These are phyloP conservation scores for Myriosclerotinia scirpicola DNA, from an alignment of 2,329 filamentous ascomycete genomes.

Conservation along the genomic window DNA sequence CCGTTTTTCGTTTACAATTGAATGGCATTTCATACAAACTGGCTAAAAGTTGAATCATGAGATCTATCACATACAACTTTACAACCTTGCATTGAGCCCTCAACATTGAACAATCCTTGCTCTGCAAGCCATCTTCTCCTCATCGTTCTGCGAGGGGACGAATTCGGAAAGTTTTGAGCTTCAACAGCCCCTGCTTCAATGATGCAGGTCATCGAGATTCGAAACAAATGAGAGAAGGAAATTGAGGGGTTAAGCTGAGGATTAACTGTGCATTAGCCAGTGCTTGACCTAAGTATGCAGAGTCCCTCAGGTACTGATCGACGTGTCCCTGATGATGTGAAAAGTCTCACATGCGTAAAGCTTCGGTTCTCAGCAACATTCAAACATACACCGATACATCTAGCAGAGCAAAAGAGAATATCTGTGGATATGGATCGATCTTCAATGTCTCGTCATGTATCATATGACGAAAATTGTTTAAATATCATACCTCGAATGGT, in stretches of 20 bases:
- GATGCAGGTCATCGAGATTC: slow-evolving; percentile 10
- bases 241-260: slow-evolving; percentile 1
- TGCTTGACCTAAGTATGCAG: neutral
- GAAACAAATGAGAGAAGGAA: neutral
- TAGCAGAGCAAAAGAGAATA: neutral
- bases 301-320: neutral
- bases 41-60: neutral
- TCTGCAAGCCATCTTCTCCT: slow-evolving; percentile 20
- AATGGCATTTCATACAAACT: neutral
- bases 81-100: slow-evolving; percentile 10
- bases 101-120: neutral
- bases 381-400: neutral
- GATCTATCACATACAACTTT: slow-evolving; percentile 3
- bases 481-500: neutral
- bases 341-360: neutral
- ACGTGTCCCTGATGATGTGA: neutral
- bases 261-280: neutral
- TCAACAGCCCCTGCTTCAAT: slow-evolving; percentile 1
- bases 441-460: neutral
- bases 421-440: neutral
- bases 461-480: neutral
- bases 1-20: neutral
- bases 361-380: neutral
- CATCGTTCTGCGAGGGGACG: slow-evolving; percentile 3
- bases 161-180: slow-evolving; percentile 5